Conservation (phyloP, 768 basidiomycete species). For the Suillus brevipes region DNA sequence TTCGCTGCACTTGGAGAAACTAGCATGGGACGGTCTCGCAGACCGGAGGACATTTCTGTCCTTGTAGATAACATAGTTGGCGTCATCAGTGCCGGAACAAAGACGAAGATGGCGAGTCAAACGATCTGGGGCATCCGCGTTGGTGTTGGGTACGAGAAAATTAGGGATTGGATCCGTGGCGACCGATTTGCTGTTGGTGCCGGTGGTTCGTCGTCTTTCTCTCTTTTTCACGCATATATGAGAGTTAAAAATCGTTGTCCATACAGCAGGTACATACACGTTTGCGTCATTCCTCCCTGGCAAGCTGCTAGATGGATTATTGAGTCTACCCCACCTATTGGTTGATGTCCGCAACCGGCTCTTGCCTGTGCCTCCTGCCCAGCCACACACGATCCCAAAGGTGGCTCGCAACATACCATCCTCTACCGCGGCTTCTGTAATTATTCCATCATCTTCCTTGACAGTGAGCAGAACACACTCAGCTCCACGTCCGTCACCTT, state of each 20-base stretch:
- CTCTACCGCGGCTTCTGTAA: slow-evolving; percentile 3
- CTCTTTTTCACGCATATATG: slow-evolving; percentile 1
- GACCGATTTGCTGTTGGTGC: slow-evolving; percentile 75
- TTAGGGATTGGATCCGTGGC: slow-evolving; percentile 61
- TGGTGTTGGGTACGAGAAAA: slow-evolving; percentile 38
- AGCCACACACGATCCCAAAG: slow-evolving; percentile 31
- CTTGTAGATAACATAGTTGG: slow-evolving; percentile 61
- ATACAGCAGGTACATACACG: slow-evolving; percentile 66
- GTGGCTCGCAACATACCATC: slow-evolving; percentile 15
- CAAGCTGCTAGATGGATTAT: slow-evolving; percentile 59
- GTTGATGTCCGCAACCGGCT: slow-evolving; percentile 63
- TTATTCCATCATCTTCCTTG: slow-evolving; percentile 3
- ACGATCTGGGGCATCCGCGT: slow-evolving; percentile 45
- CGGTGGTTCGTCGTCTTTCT: slow-evolving; percentile 55
- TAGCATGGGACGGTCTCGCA: slow-evolving; percentile 40
- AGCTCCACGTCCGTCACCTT: slow-evolving; percentile 1
- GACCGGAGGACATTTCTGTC: slow-evolving; percentile 53
- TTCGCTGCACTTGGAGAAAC: slow-evolving; percentile 51
- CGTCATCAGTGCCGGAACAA: slow-evolving; percentile 58
- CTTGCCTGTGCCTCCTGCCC: slow-evolving; percentile 47
- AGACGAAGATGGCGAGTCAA: slow-evolving; percentile 37
- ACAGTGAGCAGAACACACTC: neutral
- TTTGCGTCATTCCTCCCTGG: slow-evolving; percentile 71
- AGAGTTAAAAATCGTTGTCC: slow-evolving; percentile 14
- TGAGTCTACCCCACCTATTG: slow-evolving; percentile 67